Base-by-base conservation (phyloP, 306 rosid genomes). In the Vigna mungo region DNA sequence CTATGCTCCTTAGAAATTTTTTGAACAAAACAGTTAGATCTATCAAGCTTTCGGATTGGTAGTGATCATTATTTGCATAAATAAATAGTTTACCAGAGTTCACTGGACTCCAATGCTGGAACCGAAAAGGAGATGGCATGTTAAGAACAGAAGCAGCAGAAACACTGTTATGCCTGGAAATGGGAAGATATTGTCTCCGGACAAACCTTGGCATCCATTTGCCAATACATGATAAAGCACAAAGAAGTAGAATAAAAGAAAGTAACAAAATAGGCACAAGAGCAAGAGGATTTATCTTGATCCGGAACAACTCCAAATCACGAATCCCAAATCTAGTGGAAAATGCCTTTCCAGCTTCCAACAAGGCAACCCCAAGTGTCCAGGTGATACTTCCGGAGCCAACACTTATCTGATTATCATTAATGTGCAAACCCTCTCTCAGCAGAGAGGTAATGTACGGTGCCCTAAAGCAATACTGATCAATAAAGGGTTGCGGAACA, bases 401-500 rank as follows among this genome's bases (percentile, higher is more conserved):
- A 81, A 95, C 91, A 72, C 78, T 73, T 75, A 95, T 74, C 67
- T 92, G 91, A 60, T 80, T 63, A 83, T 92, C 97, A 21, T 78
- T 83, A 78, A 95, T 92, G 83, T 88, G 97, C 90, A 95, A 88
- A 74, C 98, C 97, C 76, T 90, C 90, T 83, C 97, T 90, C 66
- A 95, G 86, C 59, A 95, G 87, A 18, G 88, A 92, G 51, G 89
- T 89, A 78, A 90, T 74, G 78, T 95, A 95, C 9, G 97, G 97
- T 30, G 98, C 97, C 81, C 98, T 90, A 79, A 95, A 95, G 88
- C 98, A 95, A 78, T 95, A 95, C 79, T 92, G 98, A 86, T 95
- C 98, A 67, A 95, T 92, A 81, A 88, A 95, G 66, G 98, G 97
- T 79, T 95, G 98, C 12, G 97, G 97, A 51, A 85, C 85, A 82